Evolutionary conservation across 2,329 filamentous ascomycete species (phyloP), one percentile per base, ranked within the genome.

Genomic region (Dothidotthia symphoricarpi): DNA sequence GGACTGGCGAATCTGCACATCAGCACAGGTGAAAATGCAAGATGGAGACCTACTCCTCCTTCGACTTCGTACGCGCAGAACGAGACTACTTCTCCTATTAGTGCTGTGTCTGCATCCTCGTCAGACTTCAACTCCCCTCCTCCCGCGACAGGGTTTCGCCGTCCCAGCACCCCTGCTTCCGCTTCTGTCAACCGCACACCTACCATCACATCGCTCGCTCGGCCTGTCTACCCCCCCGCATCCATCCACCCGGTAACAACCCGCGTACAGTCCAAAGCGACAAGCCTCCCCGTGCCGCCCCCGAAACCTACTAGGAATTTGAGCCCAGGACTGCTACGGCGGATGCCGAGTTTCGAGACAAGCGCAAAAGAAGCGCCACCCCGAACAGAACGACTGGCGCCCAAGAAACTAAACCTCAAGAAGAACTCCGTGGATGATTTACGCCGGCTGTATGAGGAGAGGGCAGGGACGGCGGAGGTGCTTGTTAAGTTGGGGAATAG

Each of bases 361-460:
- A 41, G 41, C 8, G 10, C 31, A 39, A 24, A 43, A 53, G 26
- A 40, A n/a, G 32, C 16, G 15, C 39, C 56, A 12, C 36, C 40
- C 25, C 49, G 50, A 22, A 5, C 1, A 41, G 49, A 24, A 43
- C 44, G 30, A 25, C 40, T 61, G 52, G 67, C 25, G 43, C 61
- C 36, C 3, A 49, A 46, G n/a, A 69, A 60, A 36, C 49, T 74
- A 24, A 68, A 70, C 28, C 28, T 73, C 28, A 68, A 67, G 47
- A 72, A 74, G 47, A 57, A 66, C 31, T 69, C 64, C 13, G 73
- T 75, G 4, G 72, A 75, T 30, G 70, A 75, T 53, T 45, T 75
- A 43, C 56, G 71, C 36, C 53, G 68, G 45, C 49, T 75, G 36
- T 75, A 74, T 42, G 73, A 75, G 49, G 72, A 75, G 49, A 53